Evolutionary conservation across 2,329 filamentous ascomycete species (phyloP).

Genomic region (Trichoderma koningii): DNA sequence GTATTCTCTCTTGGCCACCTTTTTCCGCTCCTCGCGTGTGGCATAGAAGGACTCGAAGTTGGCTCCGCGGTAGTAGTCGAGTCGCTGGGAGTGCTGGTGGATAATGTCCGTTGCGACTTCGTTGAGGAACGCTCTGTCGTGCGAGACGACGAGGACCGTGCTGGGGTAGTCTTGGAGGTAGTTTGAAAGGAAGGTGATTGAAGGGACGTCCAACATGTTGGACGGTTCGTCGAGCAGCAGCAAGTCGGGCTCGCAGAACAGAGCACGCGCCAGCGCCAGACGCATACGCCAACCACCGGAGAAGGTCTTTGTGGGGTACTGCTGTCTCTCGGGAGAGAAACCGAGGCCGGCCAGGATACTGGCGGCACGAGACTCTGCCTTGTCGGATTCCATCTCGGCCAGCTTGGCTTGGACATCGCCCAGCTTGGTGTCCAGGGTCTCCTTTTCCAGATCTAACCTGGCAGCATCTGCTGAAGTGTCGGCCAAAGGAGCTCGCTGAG

Average conservation of each 20-base stretch:
- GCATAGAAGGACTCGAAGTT: conserved; percentile 98
- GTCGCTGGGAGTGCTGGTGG: conserved; percentile 92
- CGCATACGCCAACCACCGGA: conserved; percentile 99
- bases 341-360: conserved; percentile 96
- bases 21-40: conserved; percentile 93
- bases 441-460: conserved; percentile 80
- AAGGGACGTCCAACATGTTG: conserved; percentile 99
- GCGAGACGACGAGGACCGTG: conserved; percentile 92
- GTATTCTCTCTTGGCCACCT: conserved; percentile 95
- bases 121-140: conserved; percentile 98
- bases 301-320: conserved; percentile 93
- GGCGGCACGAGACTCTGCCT: conserved; percentile 91
- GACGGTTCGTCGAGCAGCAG: conserved; percentile 97
- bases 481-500: conserved; percentile 75
- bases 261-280: conserved; percentile 86
- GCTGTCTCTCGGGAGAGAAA: conserved; percentile 90
- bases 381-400: conserved; percentile 98
- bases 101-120: conserved; percentile 99
- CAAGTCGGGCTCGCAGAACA: conserved; percentile 97
- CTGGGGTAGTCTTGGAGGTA: conserved; percentile 94
- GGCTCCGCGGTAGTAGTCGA: conserved; percentile 97
- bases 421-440: conserved; percentile 86
- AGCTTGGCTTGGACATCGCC: conserved; percentile 90
- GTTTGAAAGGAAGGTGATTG: conserved; percentile 94
- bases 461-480: conserved; percentile 90